Percentiles rank a stretch among this genome's conserved stretches.
Conservation (phyloP, 2,329 filamentous ascomycete species). For the Fusarium sp. region DNA sequence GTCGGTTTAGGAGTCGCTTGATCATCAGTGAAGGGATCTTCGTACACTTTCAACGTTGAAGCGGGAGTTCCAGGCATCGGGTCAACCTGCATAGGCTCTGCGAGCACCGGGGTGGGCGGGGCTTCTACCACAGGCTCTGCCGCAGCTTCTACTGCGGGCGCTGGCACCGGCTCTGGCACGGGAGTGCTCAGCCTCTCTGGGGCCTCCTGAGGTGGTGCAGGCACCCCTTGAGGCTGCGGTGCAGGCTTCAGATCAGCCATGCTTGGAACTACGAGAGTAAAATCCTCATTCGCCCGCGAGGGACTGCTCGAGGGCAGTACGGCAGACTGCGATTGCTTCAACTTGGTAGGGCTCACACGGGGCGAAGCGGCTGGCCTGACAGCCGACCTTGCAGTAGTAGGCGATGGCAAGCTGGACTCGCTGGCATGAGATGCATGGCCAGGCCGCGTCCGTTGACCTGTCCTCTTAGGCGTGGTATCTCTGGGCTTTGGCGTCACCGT, state of each 20-base stretch:
- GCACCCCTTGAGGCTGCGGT: slow-evolving; percentile 36
- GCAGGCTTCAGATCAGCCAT: slow-evolving; percentile 56
- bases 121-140: slow-evolving; percentile 25
- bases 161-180: slow-evolving; percentile 25
- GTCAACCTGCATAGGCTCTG: slow-evolving; percentile 20
- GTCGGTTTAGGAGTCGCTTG: slow-evolving; percentile 63
- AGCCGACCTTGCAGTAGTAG: slow-evolving; percentile 54
- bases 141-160: slow-evolving; percentile 10
- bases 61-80: slow-evolving; percentile 28
- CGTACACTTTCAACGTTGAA: slow-evolving; percentile 68
- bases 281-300: slow-evolving; percentile 66
- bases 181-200: slow-evolving; percentile 34
- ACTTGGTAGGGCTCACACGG: slow-evolving; percentile 59
- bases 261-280: slow-evolving; percentile 68
- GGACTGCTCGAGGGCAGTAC: slow-evolving; percentile 58
- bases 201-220: slow-evolving; percentile 23
- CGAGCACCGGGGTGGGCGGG: background rate
- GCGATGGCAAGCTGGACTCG: slow-evolving; percentile 66
- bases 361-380: slow-evolving; percentile 58
- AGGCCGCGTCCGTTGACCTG: slow-evolving; percentile 62
- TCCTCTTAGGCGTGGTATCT: slow-evolving; percentile 68
- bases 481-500: slow-evolving; percentile 65
- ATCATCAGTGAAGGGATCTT: slow-evolving; percentile 72
- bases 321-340: slow-evolving; percentile 54
- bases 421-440: slow-evolving; percentile 66